Conservation (phyloP, 2,329 filamentous ascomycete genomes). For the Cadophora malorum region DNA sequence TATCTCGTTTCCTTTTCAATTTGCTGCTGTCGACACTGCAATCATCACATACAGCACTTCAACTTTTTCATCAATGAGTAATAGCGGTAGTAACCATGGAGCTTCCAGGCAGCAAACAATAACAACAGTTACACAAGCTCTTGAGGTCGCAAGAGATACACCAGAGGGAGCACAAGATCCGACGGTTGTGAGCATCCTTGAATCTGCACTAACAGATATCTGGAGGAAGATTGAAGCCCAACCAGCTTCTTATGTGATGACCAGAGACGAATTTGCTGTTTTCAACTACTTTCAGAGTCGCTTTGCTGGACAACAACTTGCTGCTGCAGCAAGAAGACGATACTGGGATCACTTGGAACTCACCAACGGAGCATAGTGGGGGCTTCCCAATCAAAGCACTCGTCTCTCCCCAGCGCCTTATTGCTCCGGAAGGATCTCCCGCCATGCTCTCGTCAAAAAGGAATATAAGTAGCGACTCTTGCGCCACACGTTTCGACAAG, state of each 20-base stretch:
- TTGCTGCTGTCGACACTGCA: constrained; percentile 24
- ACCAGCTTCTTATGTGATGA: constrained; percentile 75
- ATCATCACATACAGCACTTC: constrained; percentile 30
- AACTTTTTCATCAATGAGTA: constrained; percentile 34
- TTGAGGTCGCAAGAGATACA: constrained; percentile 78
- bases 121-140: constrained; percentile 63
- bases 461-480: background rate
- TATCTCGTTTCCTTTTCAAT: constrained; percentile 32
- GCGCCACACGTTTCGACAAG: background rate
- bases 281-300: constrained; percentile 84
- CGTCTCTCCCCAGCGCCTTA: background rate
- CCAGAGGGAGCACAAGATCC: constrained; percentile 70
- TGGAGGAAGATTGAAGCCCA: constrained; percentile 71
- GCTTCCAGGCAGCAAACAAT: constrained; percentile 25
- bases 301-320: constrained; percentile 60
- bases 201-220: constrained; percentile 66
- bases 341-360: constrained; percentile 57
- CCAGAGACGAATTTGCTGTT: constrained; percentile 78
- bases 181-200: constrained; percentile 67
- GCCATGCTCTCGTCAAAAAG: constrained; percentile 2
- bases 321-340: constrained; percentile 55
- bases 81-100: constrained; percentile 36
- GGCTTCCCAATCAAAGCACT: background rate
- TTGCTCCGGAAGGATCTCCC: background rate
- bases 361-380: constrained; percentile 30